Percentiles rank a stretch among this genome's conserved stretches.
These are phyloP conservation scores for Avena sativa DNA, from an alignment of 176 grass and related monocot genomes.

Conservation along the genomic window DNA sequence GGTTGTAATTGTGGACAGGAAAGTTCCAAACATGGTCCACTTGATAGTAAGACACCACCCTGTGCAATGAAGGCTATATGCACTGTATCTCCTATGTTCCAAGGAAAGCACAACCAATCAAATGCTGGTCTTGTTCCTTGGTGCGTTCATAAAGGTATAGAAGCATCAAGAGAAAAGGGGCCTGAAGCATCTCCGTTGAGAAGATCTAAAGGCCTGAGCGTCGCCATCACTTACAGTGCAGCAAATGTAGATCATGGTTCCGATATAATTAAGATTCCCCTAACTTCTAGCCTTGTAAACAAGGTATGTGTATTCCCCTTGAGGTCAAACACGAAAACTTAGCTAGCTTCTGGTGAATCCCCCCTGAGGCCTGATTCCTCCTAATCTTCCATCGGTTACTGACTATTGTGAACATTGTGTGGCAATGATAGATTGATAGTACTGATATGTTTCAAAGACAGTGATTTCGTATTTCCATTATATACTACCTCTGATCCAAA, in stretches of 20 bases:
- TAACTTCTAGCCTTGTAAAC: conserved; percentile 52
- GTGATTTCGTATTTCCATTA: conserved; percentile 2
- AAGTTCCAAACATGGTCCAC: background rate
- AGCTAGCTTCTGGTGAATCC: background rate
- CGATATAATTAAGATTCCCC: conserved; percentile 52
- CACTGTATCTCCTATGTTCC: conserved; percentile 12
- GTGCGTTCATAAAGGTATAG: conserved; percentile 27
- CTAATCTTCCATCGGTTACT: background rate
- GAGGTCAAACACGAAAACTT: conserved; percentile 2
- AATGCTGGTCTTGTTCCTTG: conserved; percentile 28
- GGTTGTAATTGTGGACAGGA: conserved; percentile 35
- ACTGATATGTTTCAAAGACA: background rate
- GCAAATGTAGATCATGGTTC: conserved; percentile 36
- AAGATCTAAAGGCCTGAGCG: conserved; percentile 14
- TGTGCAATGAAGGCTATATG: conserved; percentile 26
- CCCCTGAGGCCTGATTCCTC: background rate
- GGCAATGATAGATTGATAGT: background rate
- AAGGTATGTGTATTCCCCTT: conserved; percentile 48
- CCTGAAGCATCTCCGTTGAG: conserved; percentile 19
- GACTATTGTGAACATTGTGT: conserved; percentile 3
- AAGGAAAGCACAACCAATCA: conserved; percentile 33
- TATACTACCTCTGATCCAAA: background rate
- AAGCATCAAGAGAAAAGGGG: conserved; percentile 43
- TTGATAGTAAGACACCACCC: conserved; percentile 26
- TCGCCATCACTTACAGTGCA: conserved; percentile 12